Percentiles rank a stretch among this genome's conserved stretches.
Evolutionary conservation across 139 green algal species (phyloP).

Genomic region (Haematococcus lacustris): DNA sequence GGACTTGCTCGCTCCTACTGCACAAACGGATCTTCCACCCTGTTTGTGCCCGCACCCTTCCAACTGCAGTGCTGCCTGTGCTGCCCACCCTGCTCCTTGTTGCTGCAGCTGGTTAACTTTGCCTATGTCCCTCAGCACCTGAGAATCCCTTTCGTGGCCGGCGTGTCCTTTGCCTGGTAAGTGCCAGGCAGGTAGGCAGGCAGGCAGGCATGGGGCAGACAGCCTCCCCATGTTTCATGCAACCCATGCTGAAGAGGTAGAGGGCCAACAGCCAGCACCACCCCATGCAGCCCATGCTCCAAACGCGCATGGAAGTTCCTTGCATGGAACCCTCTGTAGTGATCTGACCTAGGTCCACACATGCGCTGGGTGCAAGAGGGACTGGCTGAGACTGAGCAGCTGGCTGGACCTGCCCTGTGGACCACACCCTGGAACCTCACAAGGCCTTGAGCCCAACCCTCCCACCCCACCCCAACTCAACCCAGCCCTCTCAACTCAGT

Average conservation of each 20-base stretch:
- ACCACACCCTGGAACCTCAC: too few species aligned
- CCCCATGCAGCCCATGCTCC: background rate
- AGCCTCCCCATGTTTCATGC: too few species aligned
- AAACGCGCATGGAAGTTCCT: background rate
- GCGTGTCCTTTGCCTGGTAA: slow-evolving; percentile 41
- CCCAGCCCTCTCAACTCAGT: too few species aligned
- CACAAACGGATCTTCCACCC: too few species aligned
- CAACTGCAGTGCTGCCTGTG: too few species aligned
- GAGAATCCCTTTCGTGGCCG: slow-evolving; percentile 66
- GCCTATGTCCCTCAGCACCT: slow-evolving; percentile 73
- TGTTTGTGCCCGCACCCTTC: slow-evolving; percentile 35
- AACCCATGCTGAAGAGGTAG: background rate
- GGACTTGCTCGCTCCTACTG: background rate
- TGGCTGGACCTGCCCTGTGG: too few species aligned
- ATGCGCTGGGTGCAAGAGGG: background rate
- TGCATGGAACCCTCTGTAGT: background rate
- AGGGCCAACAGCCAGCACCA: background rate
- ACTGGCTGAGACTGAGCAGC: too few species aligned
- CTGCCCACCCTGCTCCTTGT: slow-evolving; percentile 4
- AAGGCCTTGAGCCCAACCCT: too few species aligned
- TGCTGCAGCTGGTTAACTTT: slow-evolving; percentile 78
- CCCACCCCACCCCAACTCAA: too few species aligned
- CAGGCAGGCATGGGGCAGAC: background rate
- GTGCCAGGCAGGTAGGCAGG: background rate
- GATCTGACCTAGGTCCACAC: background rate